A percentile compares a stretch with the other conserved stretches of the same genome.
Evolutionary conservation across 257 asterid genomes (phyloP).

Genomic region (Anisodus acutangulus): DNA sequence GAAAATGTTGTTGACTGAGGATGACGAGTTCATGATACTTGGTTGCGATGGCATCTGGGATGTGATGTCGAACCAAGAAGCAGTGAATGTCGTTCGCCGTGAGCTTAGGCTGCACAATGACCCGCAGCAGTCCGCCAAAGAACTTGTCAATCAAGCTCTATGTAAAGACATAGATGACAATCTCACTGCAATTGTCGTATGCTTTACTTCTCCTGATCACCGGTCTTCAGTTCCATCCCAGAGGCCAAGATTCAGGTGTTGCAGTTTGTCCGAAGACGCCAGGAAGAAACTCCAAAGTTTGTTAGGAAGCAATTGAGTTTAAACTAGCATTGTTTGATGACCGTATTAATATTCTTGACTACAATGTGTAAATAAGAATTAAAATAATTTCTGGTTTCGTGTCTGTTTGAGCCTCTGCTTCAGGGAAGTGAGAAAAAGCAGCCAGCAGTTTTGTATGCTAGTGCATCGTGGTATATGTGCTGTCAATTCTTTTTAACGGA

Average conservation of each 20-base stretch:
- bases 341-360: too few species aligned
- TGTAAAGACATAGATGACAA: constrained; percentile 60
- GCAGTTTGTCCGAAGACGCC: constrained; percentile 75
- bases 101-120: constrained; percentile 68
- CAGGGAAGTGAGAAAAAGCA: constrained; percentile 46
- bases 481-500: neutral
- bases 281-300: constrained; percentile 62
- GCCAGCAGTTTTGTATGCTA: constrained; percentile 44
- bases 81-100: constrained; percentile 64
- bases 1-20: constrained; percentile 60
- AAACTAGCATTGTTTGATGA: neutral
- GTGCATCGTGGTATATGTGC: neutral
- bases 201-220: constrained; percentile 49
- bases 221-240: constrained; percentile 45
- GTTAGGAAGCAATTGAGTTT: constrained; percentile 55
- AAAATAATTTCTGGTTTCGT: neutral
- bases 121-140: constrained; percentile 70
- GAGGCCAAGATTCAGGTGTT: constrained; percentile 61
- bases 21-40: constrained; percentile 85
- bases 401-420: constrained; percentile 47
- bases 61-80: constrained; percentile 84
- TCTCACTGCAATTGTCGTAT: constrained; percentile 79
- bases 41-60: constrained; percentile 99
- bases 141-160: constrained; percentile 71
- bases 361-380: constrained; percentile 24